Evolutionary conservation across 768 basidiomycete species (phyloP).

Genomic region (Jaapia argillacea): DNA sequence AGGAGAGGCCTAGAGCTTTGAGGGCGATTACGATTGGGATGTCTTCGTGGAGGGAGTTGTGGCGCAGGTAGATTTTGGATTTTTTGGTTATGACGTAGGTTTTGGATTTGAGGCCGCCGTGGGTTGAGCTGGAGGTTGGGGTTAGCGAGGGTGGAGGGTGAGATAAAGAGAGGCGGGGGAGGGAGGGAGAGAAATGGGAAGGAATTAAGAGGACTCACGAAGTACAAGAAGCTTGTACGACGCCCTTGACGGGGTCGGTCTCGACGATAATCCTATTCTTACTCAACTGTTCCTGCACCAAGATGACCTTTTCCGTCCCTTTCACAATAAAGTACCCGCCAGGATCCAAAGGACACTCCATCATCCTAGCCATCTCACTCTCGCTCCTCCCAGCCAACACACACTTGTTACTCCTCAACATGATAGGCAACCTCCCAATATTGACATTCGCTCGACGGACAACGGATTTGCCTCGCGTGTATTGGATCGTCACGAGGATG

Average conservation of each 20-base stretch:
- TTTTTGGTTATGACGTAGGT: slow-evolving; percentile 96
- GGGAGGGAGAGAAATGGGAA: no score
- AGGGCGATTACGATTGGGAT: slow-evolving; percentile 94
- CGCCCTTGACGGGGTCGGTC: slow-evolving; percentile 79
- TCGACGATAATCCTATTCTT: slow-evolving; percentile 99
- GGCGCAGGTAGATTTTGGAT: slow-evolving; percentile 88
- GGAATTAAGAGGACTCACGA: slow-evolving; percentile 72
- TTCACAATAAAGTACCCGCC: slow-evolving; percentile 99
- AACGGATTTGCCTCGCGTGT: slow-evolving; percentile 85
- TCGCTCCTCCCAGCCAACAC: slow-evolving; percentile 72
- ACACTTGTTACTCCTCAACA: slow-evolving; percentile 94
- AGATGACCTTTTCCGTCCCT: slow-evolving; percentile 97
- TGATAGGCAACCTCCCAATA: slow-evolving; percentile 90
- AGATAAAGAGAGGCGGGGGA: no score
- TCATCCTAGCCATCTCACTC: slow-evolving; percentile 84
- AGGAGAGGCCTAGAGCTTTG: slow-evolving; percentile 92
- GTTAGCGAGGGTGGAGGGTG: slow-evolving; percentile 8
- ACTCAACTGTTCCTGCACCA: slow-evolving; percentile 97
- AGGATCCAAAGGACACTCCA: slow-evolving; percentile 95
- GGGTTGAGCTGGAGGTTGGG: slow-evolving; percentile 49
- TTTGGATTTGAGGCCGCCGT: slow-evolving; percentile 87
- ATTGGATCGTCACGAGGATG: slow-evolving; percentile 89
- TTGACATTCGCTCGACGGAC: slow-evolving; percentile 75
- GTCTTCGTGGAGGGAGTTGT: slow-evolving; percentile 96
- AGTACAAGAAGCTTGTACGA: slow-evolving; percentile 92